Base-by-base conservation (phyloP, 2,329 filamentous ascomycete genomes). In the Aulographum hederae region DNA sequence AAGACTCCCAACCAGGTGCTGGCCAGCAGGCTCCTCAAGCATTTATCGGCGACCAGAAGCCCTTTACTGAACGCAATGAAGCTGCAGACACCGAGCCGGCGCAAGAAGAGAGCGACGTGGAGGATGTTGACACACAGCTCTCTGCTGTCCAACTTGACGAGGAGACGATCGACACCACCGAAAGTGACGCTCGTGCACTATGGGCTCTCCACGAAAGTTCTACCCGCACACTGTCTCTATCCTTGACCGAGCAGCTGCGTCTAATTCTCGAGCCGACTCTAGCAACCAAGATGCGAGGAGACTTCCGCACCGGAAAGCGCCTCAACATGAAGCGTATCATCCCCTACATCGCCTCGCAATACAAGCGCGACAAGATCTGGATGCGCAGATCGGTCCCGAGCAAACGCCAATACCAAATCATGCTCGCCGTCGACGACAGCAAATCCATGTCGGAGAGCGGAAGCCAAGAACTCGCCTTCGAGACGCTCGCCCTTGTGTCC, bases 291-390 rank as follows among this genome's bases (percentile, higher is more conserved):
- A 78, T 98, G 38, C 85, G 86, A 2, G 89, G 89, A 27, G 84
- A 92, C 42, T 95, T 92, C 67, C 80, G 89, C 42, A 98, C 89
- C 0, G 89, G 89, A 39, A 98, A 99, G 54, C 78, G 89, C 1
- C 80, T 99, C 44, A 98, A 95, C 56, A 93, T 99, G 62, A 95
- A 95, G 57, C 82, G 86, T 43, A 98, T 99, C 56, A 98, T 99
- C 46, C 89, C 91, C 0, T 99, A 98, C 58, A 95, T 99, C 43
- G 89, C 91, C 1, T 95, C 85, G 0, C 77, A 79, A 49, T 98
- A 94, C 67, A 95, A 94, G 64, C 80, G 89, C 37, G 89, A 99
- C 68, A 98, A 98, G 65, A 99, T 99, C 56, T 99, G 89, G 89
- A 92, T 98, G 77, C 78, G 91, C 11, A 74, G 91, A 34, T 77